Base-by-base conservation (phyloP, 257 asterid species). In the Scutellaria minor region DNA sequence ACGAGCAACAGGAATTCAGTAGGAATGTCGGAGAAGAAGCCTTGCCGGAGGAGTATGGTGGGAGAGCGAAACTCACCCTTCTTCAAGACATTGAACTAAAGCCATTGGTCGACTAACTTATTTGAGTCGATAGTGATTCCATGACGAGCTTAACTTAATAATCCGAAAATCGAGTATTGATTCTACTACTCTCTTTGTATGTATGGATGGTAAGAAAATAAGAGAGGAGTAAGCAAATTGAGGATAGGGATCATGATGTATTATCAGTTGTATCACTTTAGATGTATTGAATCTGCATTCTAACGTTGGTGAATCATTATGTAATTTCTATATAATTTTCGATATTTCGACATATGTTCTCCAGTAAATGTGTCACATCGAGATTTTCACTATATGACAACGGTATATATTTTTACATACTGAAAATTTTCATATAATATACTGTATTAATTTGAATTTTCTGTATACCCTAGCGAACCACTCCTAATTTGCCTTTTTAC, bases 11-110 rank as follows among this genome's bases (percentile, higher is more conserved):
- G 76, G 80, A 85, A 20, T 75, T 90, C 65, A 13, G 79, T 8
- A 14, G 75, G 68, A 83, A 85, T 9, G 63, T 92, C 1, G 90
- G 94, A 3, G 92, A 87, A 75, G 96, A 85, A 40, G 83, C 70
- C 6, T 79, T 92, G 76, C 92, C 94, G 0, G 96, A 83, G 81
- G 94, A 86, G 76, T 86, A 88, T 64, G 98, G 96, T 9, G 96
- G 98, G 53, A 64, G 60, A 45, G 87, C 94, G 44, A 78, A 86
- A 53, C 79, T 77, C 12, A 76, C 73, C n/a, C 84, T 61, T n/a
- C 24, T 90, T 74, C 94, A 92, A 73, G 88, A 88, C 77, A 79
- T 70, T 62, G 79, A 60, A 9, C 60, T 84, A 59, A 31, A 73
- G 41, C 79, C 82, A 9, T 57, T 48, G 55, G 76, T 64, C 40